phyloP scores from a whole-genome alignment of 2,329 filamentous ascomycete genomes.

The Aspergillus brunneoviolaceus region DNA sequence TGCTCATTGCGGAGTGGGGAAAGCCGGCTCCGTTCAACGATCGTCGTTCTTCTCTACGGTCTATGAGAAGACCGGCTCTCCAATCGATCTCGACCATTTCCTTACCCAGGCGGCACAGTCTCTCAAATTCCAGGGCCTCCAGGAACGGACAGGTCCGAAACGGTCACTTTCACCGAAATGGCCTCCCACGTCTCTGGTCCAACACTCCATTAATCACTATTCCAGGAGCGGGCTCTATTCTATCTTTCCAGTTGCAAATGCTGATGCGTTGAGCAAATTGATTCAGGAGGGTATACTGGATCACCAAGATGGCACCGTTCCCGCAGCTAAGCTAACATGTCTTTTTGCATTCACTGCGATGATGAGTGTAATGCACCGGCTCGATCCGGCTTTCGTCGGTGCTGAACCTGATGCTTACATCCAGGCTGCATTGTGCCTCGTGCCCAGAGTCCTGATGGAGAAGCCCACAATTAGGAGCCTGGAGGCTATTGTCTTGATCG shows the following conservation, averaged over 20 bases:
- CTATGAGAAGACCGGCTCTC: slow-evolving; percentile 16
- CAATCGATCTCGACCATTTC: slow-evolving; percentile 24
- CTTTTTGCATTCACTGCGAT: slow-evolving; percentile 25
- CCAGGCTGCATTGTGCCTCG: slow-evolving; percentile 20
- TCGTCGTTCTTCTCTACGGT: slow-evolving; percentile 19
- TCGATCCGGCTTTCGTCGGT: slow-evolving; percentile 20
- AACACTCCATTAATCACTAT: slow-evolving; percentile 22
- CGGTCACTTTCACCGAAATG: slow-evolving; percentile 16
- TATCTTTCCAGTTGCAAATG: slow-evolving; percentile 25
- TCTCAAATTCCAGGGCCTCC: slow-evolving; percentile 9
- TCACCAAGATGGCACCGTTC: slow-evolving; percentile 9
- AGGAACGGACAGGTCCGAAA: slow-evolving; percentile 2
- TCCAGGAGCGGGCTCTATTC: slow-evolving; percentile 23
- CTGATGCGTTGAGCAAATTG: slow-evolving; percentile 11
- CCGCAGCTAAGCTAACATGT: slow-evolving; percentile 19
- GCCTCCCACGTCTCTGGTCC: slow-evolving; percentile 18
- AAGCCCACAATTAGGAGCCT: slow-evolving; percentile 17
- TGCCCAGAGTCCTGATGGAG: slow-evolving; percentile 25
- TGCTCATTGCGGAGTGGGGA: slow-evolving; percentile 21
- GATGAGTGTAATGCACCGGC: slow-evolving; percentile 25
- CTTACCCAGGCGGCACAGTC: slow-evolving; percentile 15
- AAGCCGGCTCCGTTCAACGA: slow-evolving; percentile 17
- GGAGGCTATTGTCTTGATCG: slow-evolving; percentile 22
- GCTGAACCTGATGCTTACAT: slow-evolving; percentile 25
- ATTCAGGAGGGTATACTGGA: slow-evolving; percentile 16